A percentile compares a stretch with the other conserved stretches of the same genome.
Evolutionary conservation across 805 yeast species (phyloP).

Genomic region (Cyberlindnera petersonii): DNA sequence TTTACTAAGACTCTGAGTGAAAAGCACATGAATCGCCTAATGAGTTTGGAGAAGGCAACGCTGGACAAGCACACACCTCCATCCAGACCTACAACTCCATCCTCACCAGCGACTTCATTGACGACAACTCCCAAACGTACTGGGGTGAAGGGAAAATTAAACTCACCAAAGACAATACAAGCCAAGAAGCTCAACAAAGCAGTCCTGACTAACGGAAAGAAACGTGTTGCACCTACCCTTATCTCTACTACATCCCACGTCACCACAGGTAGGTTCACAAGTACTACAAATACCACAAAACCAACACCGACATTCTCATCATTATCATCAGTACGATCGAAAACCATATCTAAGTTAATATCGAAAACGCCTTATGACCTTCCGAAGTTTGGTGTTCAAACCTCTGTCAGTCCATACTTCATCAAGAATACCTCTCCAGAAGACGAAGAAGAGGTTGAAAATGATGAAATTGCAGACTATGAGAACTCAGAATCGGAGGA

Average conservation of each 20-base stretch:
- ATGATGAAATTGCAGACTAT: constrained; percentile 28
- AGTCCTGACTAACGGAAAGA: constrained; percentile 71
- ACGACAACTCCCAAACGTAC: constrained; percentile 2
- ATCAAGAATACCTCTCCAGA: constrained; percentile 28
- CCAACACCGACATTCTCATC: constrained; percentile 8
- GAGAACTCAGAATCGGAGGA: constrained; percentile 49
- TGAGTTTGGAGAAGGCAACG: constrained; percentile 30
- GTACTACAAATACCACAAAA: constrained; percentile 12
- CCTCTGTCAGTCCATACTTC: constrained; percentile 57
- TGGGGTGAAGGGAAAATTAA: not conserved
- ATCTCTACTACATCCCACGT: constrained; percentile 43
- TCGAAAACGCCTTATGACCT: constrained; percentile 45
- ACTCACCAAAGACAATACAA: constrained; percentile 16
- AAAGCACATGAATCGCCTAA: constrained; percentile 39
- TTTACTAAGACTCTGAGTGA: constrained; percentile 30
- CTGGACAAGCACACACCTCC: constrained; percentile 10
- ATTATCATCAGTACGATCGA: constrained; percentile 1
- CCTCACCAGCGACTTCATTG: not conserved
- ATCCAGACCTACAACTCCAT: constrained; percentile 4
- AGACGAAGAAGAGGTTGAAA: constrained; percentile 25
- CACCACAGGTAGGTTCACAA: constrained; percentile 16
- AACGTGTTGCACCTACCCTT: constrained; percentile 68
- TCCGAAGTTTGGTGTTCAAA: constrained; percentile 62
- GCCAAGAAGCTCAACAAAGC: constrained; percentile 39
- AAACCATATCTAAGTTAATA: constrained; percentile 27